Evolutionary conservation across 352 stramenopile species (phyloP), one percentile per base, ranked within the genome.

Genomic region (Globisporangium paroecandrum): DNA sequence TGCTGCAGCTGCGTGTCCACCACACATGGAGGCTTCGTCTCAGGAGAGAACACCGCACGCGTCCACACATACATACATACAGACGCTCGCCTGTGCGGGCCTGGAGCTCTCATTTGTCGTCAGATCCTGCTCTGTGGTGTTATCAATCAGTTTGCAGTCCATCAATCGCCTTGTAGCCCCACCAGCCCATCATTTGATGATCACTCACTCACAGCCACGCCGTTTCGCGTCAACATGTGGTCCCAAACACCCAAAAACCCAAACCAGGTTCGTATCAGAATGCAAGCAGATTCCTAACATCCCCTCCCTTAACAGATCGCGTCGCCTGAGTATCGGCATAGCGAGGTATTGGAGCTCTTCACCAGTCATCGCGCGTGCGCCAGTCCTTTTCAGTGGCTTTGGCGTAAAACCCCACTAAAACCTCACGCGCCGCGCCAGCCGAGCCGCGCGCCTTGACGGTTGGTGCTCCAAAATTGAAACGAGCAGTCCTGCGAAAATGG

Each of bases 391-490:
- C 18, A 51, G 22, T 51, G 43, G 49, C 9, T 10, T 56, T 55
- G n/a, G 24, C 7, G n/a, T 55, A 62, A 68, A 62, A 69, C 38
- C 64, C 57, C 34, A 49, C 56, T 51, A 62, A 65, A 53, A 53
- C 46, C 59, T 65, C 38, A 53, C 59, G 18, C 24, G 29, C 41
- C n/a, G 41, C 25, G 15, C 22, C 20, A 65, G 57, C 20, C 12
- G 29, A 29, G 38, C 20, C 29, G 25, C 38, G 20, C 43, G 24
- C 24, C 32, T 41, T 49, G 36, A 61, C 59, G 59, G 59, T 67
- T 71, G 59, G 66, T 66, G 53, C 27, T 57, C 56, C 66, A 71
- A 71, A 71, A 66, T 71, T 64, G 66, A 71, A 71, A 71, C 59
- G 58, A 66, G 65, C 55, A 47, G 25, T 43, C 53, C 53, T 62